These are phyloP conservation scores for Penicillium nordicum DNA, from an alignment of 2,329 filamentous ascomycete species.

Conservation along the genomic window DNA sequence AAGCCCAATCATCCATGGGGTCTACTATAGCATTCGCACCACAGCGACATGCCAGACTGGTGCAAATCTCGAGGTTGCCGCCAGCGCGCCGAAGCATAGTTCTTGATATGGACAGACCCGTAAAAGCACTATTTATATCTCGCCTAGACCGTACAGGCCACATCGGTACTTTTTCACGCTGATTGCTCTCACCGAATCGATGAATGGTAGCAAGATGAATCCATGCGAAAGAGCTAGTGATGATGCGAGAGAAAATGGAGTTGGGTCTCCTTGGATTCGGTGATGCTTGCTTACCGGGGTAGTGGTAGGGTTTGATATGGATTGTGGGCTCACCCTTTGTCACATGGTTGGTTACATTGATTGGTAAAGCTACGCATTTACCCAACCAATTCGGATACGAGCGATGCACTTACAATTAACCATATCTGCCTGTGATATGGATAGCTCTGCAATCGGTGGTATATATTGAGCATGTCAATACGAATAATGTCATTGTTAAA, in stretches of 20 bases:
- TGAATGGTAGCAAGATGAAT: constrained; percentile 41
- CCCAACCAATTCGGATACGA: background rate
- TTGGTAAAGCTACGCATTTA: background rate
- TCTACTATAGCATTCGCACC: constrained; percentile 44
- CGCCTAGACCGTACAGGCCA: constrained; percentile 49
- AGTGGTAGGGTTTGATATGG: background rate
- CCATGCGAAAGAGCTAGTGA: constrained; percentile 9
- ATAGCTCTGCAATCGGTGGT: too few species aligned
- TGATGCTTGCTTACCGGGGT: background rate
- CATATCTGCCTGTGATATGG: background rate
- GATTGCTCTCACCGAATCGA: constrained; percentile 46
- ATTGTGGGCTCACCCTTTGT: too few species aligned
- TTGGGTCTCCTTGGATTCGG: background rate
- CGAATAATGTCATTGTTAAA: too few species aligned
- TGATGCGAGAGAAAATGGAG: background rate
- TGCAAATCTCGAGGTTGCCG: constrained; percentile 37
- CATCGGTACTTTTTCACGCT: constrained; percentile 55
- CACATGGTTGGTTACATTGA: too few species aligned
- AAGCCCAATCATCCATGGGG: constrained; percentile 46
- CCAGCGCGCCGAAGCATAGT: constrained; percentile 34
- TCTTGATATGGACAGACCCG: constrained; percentile 49
- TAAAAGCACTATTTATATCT: constrained; percentile 43
- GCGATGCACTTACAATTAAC: background rate
- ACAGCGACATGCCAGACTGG: constrained; percentile 33
- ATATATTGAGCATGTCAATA: background rate